These are phyloP conservation scores for Blyttiomyces sp. DNA, from an alignment of 371 early-diverging fungal genomes.

Conservation along the genomic window DNA sequence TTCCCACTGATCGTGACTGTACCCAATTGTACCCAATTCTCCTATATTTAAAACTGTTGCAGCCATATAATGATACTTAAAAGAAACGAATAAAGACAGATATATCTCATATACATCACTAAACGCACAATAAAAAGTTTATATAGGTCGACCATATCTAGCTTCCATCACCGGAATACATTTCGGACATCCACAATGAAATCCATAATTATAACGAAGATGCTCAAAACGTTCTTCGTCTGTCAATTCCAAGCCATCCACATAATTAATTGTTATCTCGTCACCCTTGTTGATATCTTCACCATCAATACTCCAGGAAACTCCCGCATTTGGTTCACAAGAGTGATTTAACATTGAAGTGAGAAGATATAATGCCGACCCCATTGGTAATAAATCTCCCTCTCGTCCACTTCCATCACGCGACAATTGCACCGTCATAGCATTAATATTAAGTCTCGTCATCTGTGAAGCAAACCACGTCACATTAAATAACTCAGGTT, in stretches of 20 bases:
- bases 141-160: no score
- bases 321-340: slow-evolving; percentile 9
- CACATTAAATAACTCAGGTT: slow-evolving; percentile 6
- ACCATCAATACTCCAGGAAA: slow-evolving; percentile 5
- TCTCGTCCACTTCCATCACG: background rate
- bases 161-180: no score
- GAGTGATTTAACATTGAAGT: slow-evolving; percentile 13
- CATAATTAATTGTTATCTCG: slow-evolving; percentile 7
- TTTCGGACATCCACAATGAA: slow-evolving; percentile 9
- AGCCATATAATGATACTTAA: no score
- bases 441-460: slow-evolving; percentile 12
- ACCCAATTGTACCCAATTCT: no score
- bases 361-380: slow-evolving; percentile 1
- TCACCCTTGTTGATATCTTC: slow-evolving; percentile 7
- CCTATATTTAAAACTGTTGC: no score
- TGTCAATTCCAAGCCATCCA: background rate
- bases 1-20: no score
- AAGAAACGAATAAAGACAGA: no score
- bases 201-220: slow-evolving; percentile 19
- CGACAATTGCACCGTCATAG: background rate
- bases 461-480: slow-evolving; percentile 12
- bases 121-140: no score
- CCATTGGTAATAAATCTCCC: no score
- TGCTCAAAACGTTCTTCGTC: slow-evolving; percentile 1
- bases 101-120: no score